These are phyloP conservation scores for Barbarea vulgaris DNA, from an alignment of 345 rosid species.

Conservation along the genomic window DNA sequence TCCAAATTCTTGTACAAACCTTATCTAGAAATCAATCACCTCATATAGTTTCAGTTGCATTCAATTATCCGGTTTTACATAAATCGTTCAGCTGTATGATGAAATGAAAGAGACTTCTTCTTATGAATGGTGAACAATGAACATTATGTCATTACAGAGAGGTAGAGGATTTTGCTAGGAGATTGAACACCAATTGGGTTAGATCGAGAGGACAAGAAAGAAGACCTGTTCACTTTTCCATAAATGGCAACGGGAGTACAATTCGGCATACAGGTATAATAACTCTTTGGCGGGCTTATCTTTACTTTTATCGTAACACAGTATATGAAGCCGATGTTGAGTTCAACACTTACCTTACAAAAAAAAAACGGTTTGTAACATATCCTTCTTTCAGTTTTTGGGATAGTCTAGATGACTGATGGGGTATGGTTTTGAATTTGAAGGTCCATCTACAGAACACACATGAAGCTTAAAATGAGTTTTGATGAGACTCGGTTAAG, in stretches of 20 bases:
- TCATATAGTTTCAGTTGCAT: not conserved
- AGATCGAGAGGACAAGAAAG: constrained; percentile 61
- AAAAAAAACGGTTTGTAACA: not conserved
- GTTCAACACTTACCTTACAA: not conserved
- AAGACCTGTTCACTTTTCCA: constrained; percentile 49
- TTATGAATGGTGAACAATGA: constrained; percentile 13
- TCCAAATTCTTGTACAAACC: not conserved
- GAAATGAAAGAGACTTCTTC: constrained; percentile 14
- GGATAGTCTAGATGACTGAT: constrained; percentile 15
- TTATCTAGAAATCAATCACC: not conserved
- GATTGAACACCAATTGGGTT: constrained; percentile 82
- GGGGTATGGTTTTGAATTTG: constrained; percentile 8
- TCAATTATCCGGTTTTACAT: not conserved
- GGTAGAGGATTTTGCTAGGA: constrained; percentile 89
- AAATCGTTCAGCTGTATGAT: not conserved
- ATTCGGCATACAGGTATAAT: constrained; percentile 54
- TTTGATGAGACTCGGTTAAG: constrained; percentile 15
- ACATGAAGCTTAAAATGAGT: constrained; percentile 7
- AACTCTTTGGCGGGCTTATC: constrained; percentile 22
- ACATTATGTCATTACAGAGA: constrained; percentile 53
- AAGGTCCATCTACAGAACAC: constrained; percentile 32
- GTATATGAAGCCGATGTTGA: not conserved
- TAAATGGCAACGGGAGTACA: constrained; percentile 57
- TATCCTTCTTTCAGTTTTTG: not conserved
- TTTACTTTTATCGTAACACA: constrained; percentile 3